phyloP scores from a whole-genome alignment of 768 basidiomycete species.

The Tricholoma furcatifolium region DNA sequence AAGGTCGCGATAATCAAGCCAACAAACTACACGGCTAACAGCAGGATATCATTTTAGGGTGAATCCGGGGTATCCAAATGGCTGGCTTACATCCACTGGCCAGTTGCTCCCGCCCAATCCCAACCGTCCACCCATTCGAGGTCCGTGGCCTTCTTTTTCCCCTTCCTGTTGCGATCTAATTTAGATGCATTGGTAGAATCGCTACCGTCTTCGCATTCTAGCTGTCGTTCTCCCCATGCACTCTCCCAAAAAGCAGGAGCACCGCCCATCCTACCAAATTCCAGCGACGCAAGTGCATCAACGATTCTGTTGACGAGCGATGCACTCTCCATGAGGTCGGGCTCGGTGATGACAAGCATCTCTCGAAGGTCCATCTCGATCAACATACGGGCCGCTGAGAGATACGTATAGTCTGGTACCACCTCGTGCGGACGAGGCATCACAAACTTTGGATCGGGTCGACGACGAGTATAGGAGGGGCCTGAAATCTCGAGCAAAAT shows the following conservation, averaged over 20 bases:
- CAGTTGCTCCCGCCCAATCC: slow-evolving; percentile 60
- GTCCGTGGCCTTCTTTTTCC: slow-evolving; percentile 14
- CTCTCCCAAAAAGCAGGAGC: slow-evolving; percentile 39
- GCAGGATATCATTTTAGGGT: background rate
- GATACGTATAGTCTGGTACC: slow-evolving; percentile 50
- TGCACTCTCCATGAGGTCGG: background rate
- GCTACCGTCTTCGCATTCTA: background rate
- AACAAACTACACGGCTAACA: slow-evolving; percentile 52
- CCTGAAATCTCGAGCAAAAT: slow-evolving; percentile 6
- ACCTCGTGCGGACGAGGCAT: slow-evolving; percentile 21
- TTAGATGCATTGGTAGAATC: background rate
- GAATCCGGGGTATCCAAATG: background rate
- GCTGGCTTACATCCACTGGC: slow-evolving; percentile 48
- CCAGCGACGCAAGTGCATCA: slow-evolving; percentile 22
- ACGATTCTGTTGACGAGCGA: slow-evolving; percentile 3
- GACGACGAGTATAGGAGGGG: slow-evolving; percentile 16
- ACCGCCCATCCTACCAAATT: slow-evolving; percentile 39
- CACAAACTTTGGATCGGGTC: slow-evolving; percentile 15
- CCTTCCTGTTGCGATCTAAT: slow-evolving; percentile 18
- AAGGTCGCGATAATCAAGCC: slow-evolving; percentile 58
- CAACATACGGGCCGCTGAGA: slow-evolving; percentile 48
- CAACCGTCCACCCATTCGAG: slow-evolving; percentile 35
- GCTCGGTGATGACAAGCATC: slow-evolving; percentile 19
- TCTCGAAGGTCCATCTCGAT: slow-evolving; percentile 53
- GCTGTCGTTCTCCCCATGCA: background rate